Evolutionary conservation across 2,329 filamentous ascomycete genomes (phyloP).

Genomic region (Nannizziopsis barbatae): DNA sequence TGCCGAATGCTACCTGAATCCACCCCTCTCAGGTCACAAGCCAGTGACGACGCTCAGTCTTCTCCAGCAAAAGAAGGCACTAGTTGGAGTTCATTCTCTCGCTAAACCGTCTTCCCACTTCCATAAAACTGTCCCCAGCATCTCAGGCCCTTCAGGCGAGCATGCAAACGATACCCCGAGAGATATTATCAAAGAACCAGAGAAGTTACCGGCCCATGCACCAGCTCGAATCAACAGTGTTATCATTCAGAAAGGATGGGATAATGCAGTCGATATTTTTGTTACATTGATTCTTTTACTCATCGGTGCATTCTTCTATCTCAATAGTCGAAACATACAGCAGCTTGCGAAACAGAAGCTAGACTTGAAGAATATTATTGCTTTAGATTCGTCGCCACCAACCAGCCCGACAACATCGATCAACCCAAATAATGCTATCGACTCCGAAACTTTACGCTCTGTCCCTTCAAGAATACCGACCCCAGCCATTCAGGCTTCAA

Average conservation of each 20-base stretch:
- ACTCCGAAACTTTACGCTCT: background rate
- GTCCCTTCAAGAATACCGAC: background rate
- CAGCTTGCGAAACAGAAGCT: constrained; percentile 35
- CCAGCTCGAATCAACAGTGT: constrained; percentile 31
- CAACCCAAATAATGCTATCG: background rate
- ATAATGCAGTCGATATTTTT: constrained; percentile 36
- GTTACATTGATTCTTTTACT: constrained; percentile 32
- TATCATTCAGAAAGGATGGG: constrained; percentile 38
- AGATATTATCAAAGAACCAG: constrained; percentile 27
- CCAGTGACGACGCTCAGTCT: constrained; percentile 29
- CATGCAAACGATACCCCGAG: constrained; percentile 31
- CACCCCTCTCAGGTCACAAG: constrained; percentile 34
- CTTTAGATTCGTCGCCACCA: constrained; percentile 17
- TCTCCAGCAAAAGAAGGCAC: constrained; percentile 46
- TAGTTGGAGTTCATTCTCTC: constrained; percentile 62
- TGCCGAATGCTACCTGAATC: constrained; percentile 47
- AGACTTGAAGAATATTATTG: constrained; percentile 36
- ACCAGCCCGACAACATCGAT: constrained; percentile 7
- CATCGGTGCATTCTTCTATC: constrained; percentile 33
- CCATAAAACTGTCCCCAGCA: constrained; percentile 33
- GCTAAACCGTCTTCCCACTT: constrained; percentile 35
- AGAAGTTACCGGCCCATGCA: constrained; percentile 30
- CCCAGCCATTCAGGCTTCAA: background rate
- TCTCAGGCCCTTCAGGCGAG: constrained; percentile 32
- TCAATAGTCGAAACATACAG: constrained; percentile 33